Evolutionary conservation across 2,329 filamentous ascomycete genomes (phyloP).

Genomic region (Periconia sp.): DNA sequence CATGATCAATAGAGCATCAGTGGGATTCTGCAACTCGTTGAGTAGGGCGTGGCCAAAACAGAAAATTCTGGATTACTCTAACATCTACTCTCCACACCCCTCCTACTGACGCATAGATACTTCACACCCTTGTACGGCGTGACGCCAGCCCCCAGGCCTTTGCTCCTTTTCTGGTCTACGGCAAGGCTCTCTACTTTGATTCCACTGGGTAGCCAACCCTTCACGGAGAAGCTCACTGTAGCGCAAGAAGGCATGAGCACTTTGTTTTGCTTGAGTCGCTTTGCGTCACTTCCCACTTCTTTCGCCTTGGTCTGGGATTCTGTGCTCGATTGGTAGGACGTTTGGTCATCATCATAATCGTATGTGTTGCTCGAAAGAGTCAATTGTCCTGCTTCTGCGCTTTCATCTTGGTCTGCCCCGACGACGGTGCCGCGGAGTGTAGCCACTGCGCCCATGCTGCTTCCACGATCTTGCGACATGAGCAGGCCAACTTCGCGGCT

Average conservation of each 20-base stretch:
- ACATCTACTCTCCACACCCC: slow-evolving; percentile 56
- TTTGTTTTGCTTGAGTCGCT: slow-evolving; percentile 56
- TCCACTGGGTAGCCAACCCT: slow-evolving; percentile 69
- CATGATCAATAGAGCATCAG: no score
- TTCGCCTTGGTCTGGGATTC: slow-evolving; percentile 19
- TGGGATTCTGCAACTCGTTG: no score
- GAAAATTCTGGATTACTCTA: no score
- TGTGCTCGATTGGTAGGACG: slow-evolving; percentile 18
- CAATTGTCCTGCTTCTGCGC: slow-evolving; percentile 14
- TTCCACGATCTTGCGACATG: slow-evolving; percentile 43
- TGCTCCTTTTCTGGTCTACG: slow-evolving; percentile 77
- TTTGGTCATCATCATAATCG: slow-evolving; percentile 38
- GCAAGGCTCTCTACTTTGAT: slow-evolving; percentile 67
- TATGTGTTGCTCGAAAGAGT: slow-evolving; percentile 29
- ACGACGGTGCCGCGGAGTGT: slow-evolving; percentile 81
- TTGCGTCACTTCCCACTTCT: slow-evolving; percentile 49
- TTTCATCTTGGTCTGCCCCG: slow-evolving; percentile 60
- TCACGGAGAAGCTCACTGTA: slow-evolving; percentile 58
- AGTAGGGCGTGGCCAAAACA: no score
- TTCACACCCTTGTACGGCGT: slow-evolving; percentile 99
- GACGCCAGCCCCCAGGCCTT: slow-evolving; percentile 83
- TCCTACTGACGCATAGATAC: slow-evolving; percentile 77
- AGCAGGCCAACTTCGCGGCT: slow-evolving; percentile 71
- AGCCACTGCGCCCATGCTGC: slow-evolving; percentile 68
- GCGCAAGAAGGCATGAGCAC: slow-evolving; percentile 57